Percentiles rank a stretch among this genome's conserved stretches.
Conservation (phyloP, 768 basidiomycete species). For the Boletus rubroflammeus region DNA sequence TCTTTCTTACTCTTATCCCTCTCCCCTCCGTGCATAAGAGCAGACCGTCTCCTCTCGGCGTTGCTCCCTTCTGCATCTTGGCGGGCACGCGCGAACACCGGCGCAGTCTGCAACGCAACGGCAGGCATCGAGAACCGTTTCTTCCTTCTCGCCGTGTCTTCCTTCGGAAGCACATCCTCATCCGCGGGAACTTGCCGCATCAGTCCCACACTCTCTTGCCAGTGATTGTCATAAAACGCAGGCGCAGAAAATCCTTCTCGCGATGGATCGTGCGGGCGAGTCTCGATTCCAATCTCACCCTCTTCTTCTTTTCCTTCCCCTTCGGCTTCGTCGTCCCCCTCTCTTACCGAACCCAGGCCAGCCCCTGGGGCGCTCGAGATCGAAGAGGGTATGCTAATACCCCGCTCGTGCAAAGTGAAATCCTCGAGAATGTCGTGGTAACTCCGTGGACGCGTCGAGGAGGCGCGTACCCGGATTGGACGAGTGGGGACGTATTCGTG, state of each 20-base stretch:
- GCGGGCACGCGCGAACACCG: slow-evolving; percentile 57
- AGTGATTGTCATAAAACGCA: not conserved
- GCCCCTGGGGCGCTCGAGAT: slow-evolving; percentile 27
- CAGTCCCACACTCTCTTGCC: slow-evolving; percentile 2
- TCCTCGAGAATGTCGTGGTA: slow-evolving; percentile 67
- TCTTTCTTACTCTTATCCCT: slow-evolving; percentile 21
- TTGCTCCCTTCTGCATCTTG: slow-evolving; percentile 15
- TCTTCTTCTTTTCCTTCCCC: not conserved
- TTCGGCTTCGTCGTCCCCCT: slow-evolving; percentile 16
- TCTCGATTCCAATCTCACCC: not conserved
- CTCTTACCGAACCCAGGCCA: slow-evolving; percentile 21
- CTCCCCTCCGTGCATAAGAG: slow-evolving; percentile 50
- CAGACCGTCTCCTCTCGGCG: slow-evolving; percentile 46
- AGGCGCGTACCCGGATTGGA: slow-evolving; percentile 32
- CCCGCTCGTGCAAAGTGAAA: slow-evolving; percentile 42
- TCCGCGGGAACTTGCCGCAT: not conserved
- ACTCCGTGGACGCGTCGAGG: slow-evolving; percentile 50
- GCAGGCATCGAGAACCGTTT: slow-evolving; percentile 77
- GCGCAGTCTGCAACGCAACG: slow-evolving; percentile 70
- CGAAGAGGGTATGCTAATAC: slow-evolving; percentile 29
- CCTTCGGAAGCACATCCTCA: slow-evolving; percentile 33
- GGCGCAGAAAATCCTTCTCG: not conserved
- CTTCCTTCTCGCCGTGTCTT: slow-evolving; percentile 58
- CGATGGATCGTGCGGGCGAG: not conserved
- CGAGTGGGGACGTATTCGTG: slow-evolving; percentile 6